Base-by-base conservation (phyloP, 208 protist genomes). In the Baffinella frigidus region DNA sequence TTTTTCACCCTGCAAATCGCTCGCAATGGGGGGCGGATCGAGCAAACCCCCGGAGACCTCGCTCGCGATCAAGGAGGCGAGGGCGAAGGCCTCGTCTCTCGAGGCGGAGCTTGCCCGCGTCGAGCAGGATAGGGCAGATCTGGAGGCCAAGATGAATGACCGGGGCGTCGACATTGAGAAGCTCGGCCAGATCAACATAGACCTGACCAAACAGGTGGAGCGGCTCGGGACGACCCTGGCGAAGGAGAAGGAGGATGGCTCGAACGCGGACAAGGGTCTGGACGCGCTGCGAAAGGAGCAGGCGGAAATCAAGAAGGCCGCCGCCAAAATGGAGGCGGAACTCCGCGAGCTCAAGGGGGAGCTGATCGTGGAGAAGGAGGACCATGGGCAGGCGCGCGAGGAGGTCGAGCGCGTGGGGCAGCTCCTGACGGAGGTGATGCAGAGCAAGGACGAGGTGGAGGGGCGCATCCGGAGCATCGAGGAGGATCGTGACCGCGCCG, bases 101-200 rank as follows among this genome's bases (percentile, higher is more conserved):
- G n/a, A n/a, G n/a, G n/a, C n/a, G n/a, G n/a, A n/a, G n/a, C n/a
- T n/a, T n/a, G n/a, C n/a, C n/a, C n/a, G n/a, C n/a, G n/a, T n/a
- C n/a, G n/a, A n/a, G n/a, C n/a, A n/a, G n/a, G n/a, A n/a, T n/a
- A n/a, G n/a, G n/a, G n/a, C n/a, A n/a, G n/a, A n/a, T n/a, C n/a
- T n/a, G n/a, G n/a, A n/a, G n/a, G n/a, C n/a, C n/a, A n/a, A n/a
- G n/a, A n/a, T n/a, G n/a, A n/a, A n/a, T n/a, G n/a, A n/a, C n/a
- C n/a, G n/a, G n/a, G n/a, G n/a, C n/a, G n/a, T n/a, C n/a, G 77
- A 87, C 27, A 87, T 87, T 43, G 77, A 87, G 2, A 56, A 41
- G 77, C 77, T 87, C 41, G 77, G 77, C 5, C 39, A 87, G 44
- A 17, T 87, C 14, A 87, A 87, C 44, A 17, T 30, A 9, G 61